Evolutionary conservation across 352 stramenopile genomes (phyloP), one percentile per base, ranked within the genome.

Genomic region (Globisporangium viniferum): DNA sequence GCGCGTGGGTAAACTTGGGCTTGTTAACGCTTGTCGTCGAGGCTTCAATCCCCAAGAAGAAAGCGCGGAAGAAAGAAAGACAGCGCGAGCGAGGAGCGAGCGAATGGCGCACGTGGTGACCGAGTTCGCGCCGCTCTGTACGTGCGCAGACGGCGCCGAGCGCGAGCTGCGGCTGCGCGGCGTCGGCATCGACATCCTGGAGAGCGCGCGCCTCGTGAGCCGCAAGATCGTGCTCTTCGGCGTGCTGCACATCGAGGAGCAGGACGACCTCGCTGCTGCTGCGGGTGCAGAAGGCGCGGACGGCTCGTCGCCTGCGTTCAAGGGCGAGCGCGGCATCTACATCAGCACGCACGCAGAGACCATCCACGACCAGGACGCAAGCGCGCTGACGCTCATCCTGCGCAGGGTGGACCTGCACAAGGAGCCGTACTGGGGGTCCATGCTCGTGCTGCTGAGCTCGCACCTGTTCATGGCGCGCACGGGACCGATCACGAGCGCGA

Each of bases 41-140:
- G 22, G 51, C 24, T 58, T 33, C 10, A 31, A 33, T 33, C 9
- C 51, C 36, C 36, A 58, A 58, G 24, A 27, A 57, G 24, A 27
- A 57, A 35, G 15, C 9, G 12, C 41, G 15, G 41, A 51, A 33
- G 48, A 9, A 44, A 44, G 59, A 20, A 27, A 18, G 41, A 48
- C 41, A 48, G 41, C 41, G 41, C 41, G 41, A 41, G 12, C 20
- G 31, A 64, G 12, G 31, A 64, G 12, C 18, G 22, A 64, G 41
- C 41, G 41, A 48, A 48, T 64, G 58, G 58, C 58, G 58, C 58
- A 55, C 8, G 36, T 35, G 36, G 58, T 48, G 41, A 48, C 36
- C 58, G 58, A 64, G 74, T 72, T 87, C 12, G 78, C 89, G 69
- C 85, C 85, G 81, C 73, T 93, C 39, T 86, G 79, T 66, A 91